phyloP scores from a whole-genome alignment of 176 grass and related monocot species.

The Oryza coarctata region DNA sequence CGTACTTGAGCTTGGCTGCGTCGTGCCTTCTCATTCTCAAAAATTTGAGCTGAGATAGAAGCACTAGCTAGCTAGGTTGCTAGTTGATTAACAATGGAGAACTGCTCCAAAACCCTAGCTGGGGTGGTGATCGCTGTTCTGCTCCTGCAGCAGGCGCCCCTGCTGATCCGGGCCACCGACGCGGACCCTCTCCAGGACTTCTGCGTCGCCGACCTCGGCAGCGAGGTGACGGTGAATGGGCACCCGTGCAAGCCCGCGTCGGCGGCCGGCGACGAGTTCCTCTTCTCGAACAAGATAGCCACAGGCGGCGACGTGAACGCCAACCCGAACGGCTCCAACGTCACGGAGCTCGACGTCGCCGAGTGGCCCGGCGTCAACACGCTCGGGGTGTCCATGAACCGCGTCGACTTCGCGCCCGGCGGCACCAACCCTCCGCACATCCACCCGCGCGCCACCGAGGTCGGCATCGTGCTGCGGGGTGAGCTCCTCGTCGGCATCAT shows the following conservation, averaged over 20 bases:
- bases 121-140: background rate
- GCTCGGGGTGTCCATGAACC: conserved; percentile 72
- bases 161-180: conserved; percentile 5
- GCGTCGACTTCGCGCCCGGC: conserved; percentile 49
- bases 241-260: conserved; percentile 37
- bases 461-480: conserved; percentile 39
- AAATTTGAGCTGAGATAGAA: background rate
- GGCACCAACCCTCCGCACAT: conserved; percentile 64
- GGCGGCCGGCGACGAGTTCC: conserved; percentile 34
- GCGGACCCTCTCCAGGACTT: conserved; percentile 67
- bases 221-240: conserved; percentile 30
- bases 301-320: conserved; percentile 32
- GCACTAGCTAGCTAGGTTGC: background rate
- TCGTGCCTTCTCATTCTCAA: background rate
- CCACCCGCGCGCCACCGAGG: conserved; percentile 60
- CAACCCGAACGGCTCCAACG: conserved; percentile 48
- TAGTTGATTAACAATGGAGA: background rate
- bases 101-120: conserved; percentile 9
- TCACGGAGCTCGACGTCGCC: conserved; percentile 39
- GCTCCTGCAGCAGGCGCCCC: conserved; percentile 15
- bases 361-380: conserved; percentile 65
- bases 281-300: conserved; percentile 36
- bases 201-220: conserved; percentile 50
- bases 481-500: conserved; percentile 55
- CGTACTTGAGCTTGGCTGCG: too few relatives aligned